These are phyloP conservation scores for Aspergillus fumigatiaffinis DNA, from an alignment of 2,329 filamentous ascomycete species.

Conservation along the genomic window DNA sequence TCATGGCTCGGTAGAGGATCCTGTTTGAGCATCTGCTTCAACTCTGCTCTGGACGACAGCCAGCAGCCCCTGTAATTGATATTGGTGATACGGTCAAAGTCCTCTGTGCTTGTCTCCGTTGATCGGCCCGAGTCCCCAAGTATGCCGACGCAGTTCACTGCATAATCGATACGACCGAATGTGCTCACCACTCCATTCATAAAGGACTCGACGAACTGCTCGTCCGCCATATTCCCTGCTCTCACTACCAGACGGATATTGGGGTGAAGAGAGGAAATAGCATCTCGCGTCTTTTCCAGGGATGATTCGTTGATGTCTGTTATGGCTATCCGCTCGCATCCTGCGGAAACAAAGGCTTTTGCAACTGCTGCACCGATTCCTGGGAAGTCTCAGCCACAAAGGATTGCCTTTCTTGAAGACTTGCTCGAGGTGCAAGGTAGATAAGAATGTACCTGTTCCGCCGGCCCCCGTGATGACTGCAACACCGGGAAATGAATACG, in stretches of 20 bases:
- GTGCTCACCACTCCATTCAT: slow-evolving; percentile 20
- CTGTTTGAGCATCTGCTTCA: slow-evolving; percentile 47
- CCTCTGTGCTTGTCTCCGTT: slow-evolving; percentile 44
- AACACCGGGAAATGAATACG: slow-evolving; percentile 40
- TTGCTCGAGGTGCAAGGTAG: neutral
- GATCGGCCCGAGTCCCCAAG: slow-evolving; percentile 22
- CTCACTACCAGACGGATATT: slow-evolving; percentile 28
- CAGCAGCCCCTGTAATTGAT: slow-evolving; percentile 54
- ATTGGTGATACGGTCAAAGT: slow-evolving; percentile 52
- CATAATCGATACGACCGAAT: slow-evolving; percentile 53
- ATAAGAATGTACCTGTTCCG: slow-evolving; percentile 38
- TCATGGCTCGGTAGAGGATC: slow-evolving; percentile 40
- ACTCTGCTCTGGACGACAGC: slow-evolving; percentile 45
- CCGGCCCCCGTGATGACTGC: slow-evolving; percentile 48
- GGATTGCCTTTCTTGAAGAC: neutral
- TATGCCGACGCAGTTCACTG: slow-evolving; percentile 55
- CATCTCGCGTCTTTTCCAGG: slow-evolving; percentile 28
- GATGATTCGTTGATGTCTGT: slow-evolving; percentile 49
- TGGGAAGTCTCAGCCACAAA: slow-evolving; percentile 16
- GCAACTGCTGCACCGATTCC: slow-evolving; percentile 56
- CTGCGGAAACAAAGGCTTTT: slow-evolving; percentile 48
- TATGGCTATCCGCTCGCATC: slow-evolving; percentile 51
- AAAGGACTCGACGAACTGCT: slow-evolving; percentile 42
- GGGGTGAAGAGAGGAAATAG: slow-evolving; percentile 32
- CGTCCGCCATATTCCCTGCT: slow-evolving; percentile 48